Conservation (phyloP, 129 eudicot genomes). For the Sambucus nigra region DNA sequence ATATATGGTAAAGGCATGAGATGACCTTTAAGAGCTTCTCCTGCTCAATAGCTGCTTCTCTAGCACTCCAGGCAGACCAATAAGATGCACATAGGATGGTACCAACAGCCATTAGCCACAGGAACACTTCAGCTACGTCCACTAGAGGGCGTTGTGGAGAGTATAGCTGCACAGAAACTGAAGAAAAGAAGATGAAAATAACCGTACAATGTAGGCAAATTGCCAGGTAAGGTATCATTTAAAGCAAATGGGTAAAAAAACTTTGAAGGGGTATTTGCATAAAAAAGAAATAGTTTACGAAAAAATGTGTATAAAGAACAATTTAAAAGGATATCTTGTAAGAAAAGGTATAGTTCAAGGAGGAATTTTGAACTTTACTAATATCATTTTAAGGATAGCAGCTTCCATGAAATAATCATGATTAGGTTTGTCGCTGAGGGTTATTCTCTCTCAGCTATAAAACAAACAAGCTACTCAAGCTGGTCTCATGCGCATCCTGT, state of each 20-base stretch:
- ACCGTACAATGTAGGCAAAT: not conserved
- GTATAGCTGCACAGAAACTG: slow-evolving; percentile 95
- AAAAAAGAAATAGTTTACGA: not conserved
- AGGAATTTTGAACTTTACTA: too few relatives aligned
- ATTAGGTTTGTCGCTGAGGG: too few relatives aligned
- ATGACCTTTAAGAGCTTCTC: slow-evolving; percentile 87
- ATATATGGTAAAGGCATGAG: too few relatives aligned
- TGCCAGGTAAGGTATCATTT: not conserved
- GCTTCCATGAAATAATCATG: too few relatives aligned
- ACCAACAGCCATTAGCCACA: slow-evolving; percentile 99
- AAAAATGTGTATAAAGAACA: not conserved
- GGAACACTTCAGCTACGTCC: slow-evolving; percentile 95
- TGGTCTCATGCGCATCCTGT: too few relatives aligned
- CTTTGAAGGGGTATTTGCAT: too few relatives aligned
- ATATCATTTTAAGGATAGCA: too few relatives aligned
- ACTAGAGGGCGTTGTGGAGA: slow-evolving; percentile 89
- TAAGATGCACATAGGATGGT: slow-evolving; percentile 95
- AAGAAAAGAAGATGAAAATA: slow-evolving; percentile 12
- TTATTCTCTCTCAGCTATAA: too few relatives aligned
- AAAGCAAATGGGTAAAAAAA: too few relatives aligned
- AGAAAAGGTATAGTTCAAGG: too few relatives aligned
- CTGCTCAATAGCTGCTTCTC: slow-evolving; percentile 94
- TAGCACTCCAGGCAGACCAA: slow-evolving; percentile 98
- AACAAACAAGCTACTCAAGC: too few relatives aligned
- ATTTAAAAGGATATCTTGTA: too few relatives aligned